Base-by-base conservation (phyloP, 805 yeast genomes). In the Spathaspora sp. region DNA sequence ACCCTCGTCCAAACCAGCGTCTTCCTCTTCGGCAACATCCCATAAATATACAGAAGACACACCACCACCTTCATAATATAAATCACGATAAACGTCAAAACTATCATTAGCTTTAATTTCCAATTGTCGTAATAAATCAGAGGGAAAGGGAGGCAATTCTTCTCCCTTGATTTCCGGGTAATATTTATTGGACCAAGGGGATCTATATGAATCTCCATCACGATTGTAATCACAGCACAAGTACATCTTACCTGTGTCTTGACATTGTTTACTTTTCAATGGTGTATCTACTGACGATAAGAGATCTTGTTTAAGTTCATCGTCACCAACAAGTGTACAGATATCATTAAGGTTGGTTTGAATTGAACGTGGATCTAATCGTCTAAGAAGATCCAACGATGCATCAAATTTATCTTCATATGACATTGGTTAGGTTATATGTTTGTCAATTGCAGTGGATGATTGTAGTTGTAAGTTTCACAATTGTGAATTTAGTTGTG, bases 161-260 rank as follows among this genome's bases (percentile, higher is more conserved):
- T 78, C 86, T 6, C 74, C 65, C 2, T 44, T 47, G 16, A 44
- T 53, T 2, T 62, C 46, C 0, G 62, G 52, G 55, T 76, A 80
- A 69, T 88, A 93, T 54, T 77, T 76, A 64, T 90, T 90, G 18
- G 89, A 79, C 90, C 93, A 91, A 5, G 98, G 99, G 0, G 96
- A 88, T 59, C 98, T 79, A 69, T 80, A 88, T 18, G 92, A 85
- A 68, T 93, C 98, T 7, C 96, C 92, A 64, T 93, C 99, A 59
- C 99, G 79, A 69, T 93, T 93, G 67, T 93, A 93, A 67, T 93
- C 99, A 70, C 98, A 93, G 49, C 92, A 81, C 52, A 93, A 77
- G 65, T 77, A 93, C 52, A 79, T 80, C 68, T 87, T 87, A 10
- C 88, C 88, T 12, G 81, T 64, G 26, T 70, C 68, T 9, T 62